Percentiles rank a stretch among this genome's conserved stretches.
Evolutionary conservation across 352 stramenopile species (phyloP).

Genomic region (Pythium myriotylum): DNA sequence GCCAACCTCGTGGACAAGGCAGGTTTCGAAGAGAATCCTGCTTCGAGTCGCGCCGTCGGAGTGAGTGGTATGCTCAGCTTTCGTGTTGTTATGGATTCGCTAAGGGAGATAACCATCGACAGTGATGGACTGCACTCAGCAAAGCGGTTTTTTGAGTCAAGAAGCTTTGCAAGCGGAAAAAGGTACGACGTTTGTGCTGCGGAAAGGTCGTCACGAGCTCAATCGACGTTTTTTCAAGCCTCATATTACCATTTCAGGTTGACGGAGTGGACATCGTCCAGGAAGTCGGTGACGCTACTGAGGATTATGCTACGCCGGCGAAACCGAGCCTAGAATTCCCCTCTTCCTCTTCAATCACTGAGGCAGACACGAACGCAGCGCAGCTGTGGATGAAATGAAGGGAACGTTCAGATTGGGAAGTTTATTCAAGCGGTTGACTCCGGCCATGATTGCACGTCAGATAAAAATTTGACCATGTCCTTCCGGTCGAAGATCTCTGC

Average conservation of each 20-base stretch:
- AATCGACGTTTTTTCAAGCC: too few relatives aligned
- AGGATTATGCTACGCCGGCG: background rate
- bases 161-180: constrained; percentile 45
- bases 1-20: constrained; percentile 62
- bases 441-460: background rate
- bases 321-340: too few relatives aligned
- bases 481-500: constrained; percentile 48
- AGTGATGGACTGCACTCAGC: background rate
- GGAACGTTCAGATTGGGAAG: background rate
- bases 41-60: constrained; percentile 22
- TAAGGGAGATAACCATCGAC: background rate
- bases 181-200: constrained; percentile 37
- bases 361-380: constrained; percentile 22
- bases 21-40: constrained; percentile 69
- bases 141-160: constrained; percentile 41
- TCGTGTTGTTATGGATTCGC: background rate
- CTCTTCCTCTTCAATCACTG: background rate
- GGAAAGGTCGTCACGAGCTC: background rate
- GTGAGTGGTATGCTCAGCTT: background rate
- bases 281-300: background rate
- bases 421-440: constrained; percentile 8
- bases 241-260: background rate
- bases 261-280: background rate
- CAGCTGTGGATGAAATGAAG: constrained; percentile 29
- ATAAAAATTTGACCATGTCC: constrained; percentile 32